Conservation (phyloP, 768 basidiomycete genomes). For the Tubosaeta sp. region DNA sequence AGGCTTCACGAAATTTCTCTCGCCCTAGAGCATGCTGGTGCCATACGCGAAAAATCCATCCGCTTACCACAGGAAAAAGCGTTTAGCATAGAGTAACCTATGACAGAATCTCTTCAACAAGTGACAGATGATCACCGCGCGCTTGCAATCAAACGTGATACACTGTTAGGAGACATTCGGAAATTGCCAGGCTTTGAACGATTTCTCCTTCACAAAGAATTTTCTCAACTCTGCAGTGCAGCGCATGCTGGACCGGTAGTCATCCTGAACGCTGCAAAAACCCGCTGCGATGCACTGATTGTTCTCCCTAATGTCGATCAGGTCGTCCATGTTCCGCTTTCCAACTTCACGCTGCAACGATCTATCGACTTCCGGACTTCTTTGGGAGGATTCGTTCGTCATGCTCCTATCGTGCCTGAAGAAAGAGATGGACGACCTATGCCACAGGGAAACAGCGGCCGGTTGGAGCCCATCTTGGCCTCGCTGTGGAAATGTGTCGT, state of each 20-base stretch:
- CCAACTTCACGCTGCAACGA: too few relatives aligned
- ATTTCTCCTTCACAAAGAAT: not conserved
- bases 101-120: not conserved
- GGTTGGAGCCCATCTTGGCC: too few relatives aligned
- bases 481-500: slow-evolving; percentile 3
- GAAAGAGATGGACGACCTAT: too few relatives aligned
- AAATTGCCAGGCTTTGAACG: not conserved
- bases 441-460: too few relatives aligned
- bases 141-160: not conserved
- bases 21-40: not conserved
- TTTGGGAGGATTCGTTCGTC: too few relatives aligned
- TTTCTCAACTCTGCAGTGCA: not conserved
- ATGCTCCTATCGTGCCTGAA: too few relatives aligned
- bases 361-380: too few relatives aligned
- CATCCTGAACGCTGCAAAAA: not conserved
- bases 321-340: too few relatives aligned
- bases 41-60: not conserved
- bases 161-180: not conserved
- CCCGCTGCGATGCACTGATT: too few relatives aligned
- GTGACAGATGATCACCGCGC: not conserved
- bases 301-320: too few relatives aligned
- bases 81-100: not conserved
- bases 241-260: not conserved
- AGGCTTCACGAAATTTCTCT: not conserved
- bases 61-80: not conserved